Conservation (phyloP, 1,284 basidiomycete species). For the Cystobasidium pallidum region DNA sequence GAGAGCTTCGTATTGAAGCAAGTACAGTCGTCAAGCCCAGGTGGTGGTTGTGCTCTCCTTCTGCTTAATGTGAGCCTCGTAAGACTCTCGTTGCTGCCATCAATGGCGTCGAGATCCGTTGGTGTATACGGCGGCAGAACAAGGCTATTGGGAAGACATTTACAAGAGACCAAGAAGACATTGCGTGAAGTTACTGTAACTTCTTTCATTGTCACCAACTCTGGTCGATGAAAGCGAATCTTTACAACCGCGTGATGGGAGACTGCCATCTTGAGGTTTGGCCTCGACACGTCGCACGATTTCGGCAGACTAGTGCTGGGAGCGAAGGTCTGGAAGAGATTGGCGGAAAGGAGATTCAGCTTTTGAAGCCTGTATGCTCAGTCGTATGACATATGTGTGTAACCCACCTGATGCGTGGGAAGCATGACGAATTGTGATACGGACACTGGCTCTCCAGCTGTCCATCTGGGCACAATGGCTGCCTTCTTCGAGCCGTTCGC, state of each 20-base stretch:
- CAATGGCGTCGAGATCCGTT: no score
- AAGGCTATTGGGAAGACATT: neutral
- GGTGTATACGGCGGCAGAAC: neutral
- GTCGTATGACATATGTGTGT: no score
- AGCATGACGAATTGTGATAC: neutral
- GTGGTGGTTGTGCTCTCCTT: neutral
- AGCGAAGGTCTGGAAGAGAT: neutral
- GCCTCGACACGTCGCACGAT: neutral
- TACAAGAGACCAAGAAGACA: neutral
- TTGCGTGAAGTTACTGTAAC: conserved; percentile 2
- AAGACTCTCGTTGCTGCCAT: neutral
- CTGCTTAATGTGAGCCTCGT: neutral
- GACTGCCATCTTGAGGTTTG: neutral
- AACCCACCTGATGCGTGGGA: conserved; percentile 6
- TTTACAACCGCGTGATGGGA: conserved; percentile 1
- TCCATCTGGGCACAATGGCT: neutral
- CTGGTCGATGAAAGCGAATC: neutral
- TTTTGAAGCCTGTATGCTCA: no score
- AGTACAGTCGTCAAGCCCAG: neutral
- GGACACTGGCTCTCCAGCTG: neutral
- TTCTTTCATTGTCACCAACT: neutral
- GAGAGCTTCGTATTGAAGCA: neutral
- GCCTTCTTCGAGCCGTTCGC: neutral
- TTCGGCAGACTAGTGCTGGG: neutral
- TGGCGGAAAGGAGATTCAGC: no score